Evolutionary conservation across 768 basidiomycete species (phyloP), one percentile per base, ranked within the genome.

Genomic region (Lenzites betulinus): DNA sequence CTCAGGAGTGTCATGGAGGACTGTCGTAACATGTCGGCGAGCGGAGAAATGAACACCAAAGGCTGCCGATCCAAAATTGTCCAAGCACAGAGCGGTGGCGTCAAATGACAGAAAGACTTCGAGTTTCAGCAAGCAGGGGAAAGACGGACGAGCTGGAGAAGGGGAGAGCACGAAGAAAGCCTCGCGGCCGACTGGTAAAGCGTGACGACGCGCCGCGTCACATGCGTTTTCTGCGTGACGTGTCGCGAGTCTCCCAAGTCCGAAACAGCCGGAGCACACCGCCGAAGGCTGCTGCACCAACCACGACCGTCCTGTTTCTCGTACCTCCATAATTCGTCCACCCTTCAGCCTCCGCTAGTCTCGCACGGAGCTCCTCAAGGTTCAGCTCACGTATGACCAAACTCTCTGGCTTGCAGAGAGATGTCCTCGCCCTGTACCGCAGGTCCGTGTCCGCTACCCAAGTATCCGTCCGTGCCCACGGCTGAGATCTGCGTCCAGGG

Each of bases 351-450:
- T 16, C 4, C 18, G 7, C 6, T 39, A 39, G 15, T 39, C 13
- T 3, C 15, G 7, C 38, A 39, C 38, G 15, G 11, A 39, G 6
- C 4, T 15, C 18, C 15, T 3, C 15, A 13, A 3, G 38, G 35
- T 13, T 18, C 15, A 44, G 43, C n/a, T 7, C 20, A 9, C 6
- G 7, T 38, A 77, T 76, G 76, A 70, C 73, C 2, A 59, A 47
- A 36, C 73, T 68, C 28, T 84, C 84, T 1, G 84, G 83, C 9
- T 70, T 86, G 22, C 83, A 86, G 64, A 76, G 66, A 59, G 79
- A 85, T 25, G 80, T 85, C 38, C 72, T 86, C 16, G 70, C 77
- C 1, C 70, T 85, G 20, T 85, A 85, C 64, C 76, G 83, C 71
- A 78, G 76, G 91, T 88, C 38, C 42, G 66, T 48, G 23, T 35